Conservation (phyloP, 2,329 filamentous ascomycete genomes). For the Ophiocordyceps sinensis region DNA sequence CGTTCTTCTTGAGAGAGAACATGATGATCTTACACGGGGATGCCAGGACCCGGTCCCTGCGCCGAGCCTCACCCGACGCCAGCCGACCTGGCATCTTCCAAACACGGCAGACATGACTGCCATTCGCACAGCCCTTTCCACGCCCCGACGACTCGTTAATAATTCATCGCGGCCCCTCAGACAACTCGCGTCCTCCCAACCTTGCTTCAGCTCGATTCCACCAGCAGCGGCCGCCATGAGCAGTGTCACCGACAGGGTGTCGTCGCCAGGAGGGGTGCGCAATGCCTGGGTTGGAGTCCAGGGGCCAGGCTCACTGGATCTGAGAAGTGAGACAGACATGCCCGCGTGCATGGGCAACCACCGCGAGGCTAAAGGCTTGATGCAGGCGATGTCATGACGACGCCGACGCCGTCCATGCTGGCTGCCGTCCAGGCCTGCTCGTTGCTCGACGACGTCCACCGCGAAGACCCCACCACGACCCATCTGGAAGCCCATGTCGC, state of each 20-base stretch:
- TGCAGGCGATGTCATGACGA: conserved; percentile 45
- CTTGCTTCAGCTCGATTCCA: no score
- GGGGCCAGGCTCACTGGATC: conserved; percentile 6
- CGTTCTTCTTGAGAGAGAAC: no score
- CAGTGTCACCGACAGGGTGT: neutral
- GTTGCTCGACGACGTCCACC: conserved; percentile 71
- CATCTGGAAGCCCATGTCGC: conserved; percentile 64
- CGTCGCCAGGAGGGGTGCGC: neutral
- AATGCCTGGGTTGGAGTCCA: conserved; percentile 8
- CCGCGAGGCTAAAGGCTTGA: neutral
- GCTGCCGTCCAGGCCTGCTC: conserved; percentile 59
- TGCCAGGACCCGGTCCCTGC: no score
- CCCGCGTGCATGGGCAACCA: neutral
- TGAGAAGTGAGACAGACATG: conserved; percentile 6
- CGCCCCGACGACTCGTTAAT: no score
- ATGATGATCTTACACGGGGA: no score
- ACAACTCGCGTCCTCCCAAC: no score
- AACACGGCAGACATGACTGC: no score
- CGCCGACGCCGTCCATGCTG: conserved; percentile 70
- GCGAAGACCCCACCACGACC: conserved; percentile 66
- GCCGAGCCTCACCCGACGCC: no score
- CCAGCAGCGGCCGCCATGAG: neutral
- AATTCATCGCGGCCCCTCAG: no score
- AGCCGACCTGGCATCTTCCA: no score
- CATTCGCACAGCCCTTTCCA: no score